Conservation (phyloP, 2,329 filamentous ascomycete species). For the Seiridium unicorne region DNA sequence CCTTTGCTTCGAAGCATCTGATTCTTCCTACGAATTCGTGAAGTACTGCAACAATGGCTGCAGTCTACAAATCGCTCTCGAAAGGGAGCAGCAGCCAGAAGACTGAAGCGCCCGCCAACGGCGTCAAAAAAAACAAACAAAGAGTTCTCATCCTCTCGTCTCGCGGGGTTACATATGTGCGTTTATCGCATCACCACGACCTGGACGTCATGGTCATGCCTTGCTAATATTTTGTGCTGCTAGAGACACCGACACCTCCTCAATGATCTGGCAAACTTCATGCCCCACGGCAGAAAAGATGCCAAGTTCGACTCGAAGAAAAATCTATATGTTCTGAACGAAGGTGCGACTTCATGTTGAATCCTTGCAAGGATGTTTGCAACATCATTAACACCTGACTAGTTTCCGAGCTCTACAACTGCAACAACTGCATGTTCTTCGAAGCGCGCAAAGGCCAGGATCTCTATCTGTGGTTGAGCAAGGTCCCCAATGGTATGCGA, state of each 20-base stretch:
- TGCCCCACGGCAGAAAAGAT: conserved; percentile 91
- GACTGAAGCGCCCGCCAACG: conserved; percentile 46
- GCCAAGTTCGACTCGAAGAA: conserved; percentile 97
- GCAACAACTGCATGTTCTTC: conserved; percentile 93
- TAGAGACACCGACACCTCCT: conserved; percentile 86
- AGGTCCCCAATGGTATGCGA: conserved; percentile 71
- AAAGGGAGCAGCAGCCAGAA: conserved; percentile 54
- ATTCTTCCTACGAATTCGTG: too few species aligned
- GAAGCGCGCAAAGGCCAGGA: conserved; percentile 94
- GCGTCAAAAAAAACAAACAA: conserved; percentile 63
- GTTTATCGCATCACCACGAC: not conserved
- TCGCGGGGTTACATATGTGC: conserved; percentile 86
- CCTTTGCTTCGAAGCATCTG: not conserved
- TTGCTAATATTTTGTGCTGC: conserved; percentile 2
- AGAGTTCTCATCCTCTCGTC: conserved; percentile 89
- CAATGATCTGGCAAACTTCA: conserved; percentile 81
- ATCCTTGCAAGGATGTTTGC: too few species aligned
- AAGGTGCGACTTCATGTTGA: conserved; percentile 29
- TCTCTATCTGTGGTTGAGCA: conserved; percentile 90
- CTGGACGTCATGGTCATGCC: not conserved
- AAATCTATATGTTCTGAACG: conserved; percentile 79
- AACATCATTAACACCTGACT: conserved; percentile 1
- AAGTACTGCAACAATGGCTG: conserved; percentile 52
- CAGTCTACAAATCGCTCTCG: conserved; percentile 73
- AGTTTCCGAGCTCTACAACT: conserved; percentile 70